Evolutionary conservation across 106 monocot genomes (phyloP).

Genomic region (Allium cepa): DNA sequence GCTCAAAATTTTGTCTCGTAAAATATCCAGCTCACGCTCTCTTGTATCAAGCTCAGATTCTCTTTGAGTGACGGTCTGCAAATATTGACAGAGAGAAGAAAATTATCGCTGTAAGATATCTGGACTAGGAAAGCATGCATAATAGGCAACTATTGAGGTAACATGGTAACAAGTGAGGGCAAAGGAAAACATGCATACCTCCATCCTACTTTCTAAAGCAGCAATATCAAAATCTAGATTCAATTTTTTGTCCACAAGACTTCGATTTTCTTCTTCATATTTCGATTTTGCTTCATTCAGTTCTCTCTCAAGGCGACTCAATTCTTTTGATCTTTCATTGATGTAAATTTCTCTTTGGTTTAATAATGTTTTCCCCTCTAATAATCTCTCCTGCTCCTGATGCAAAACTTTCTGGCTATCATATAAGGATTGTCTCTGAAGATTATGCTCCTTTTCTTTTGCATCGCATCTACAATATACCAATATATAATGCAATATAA

Average conservation of each 20-base stretch:
- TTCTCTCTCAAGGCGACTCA: constrained; percentile 43
- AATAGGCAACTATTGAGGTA: not conserved
- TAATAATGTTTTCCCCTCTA: constrained; percentile 42
- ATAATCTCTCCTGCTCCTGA: constrained; percentile 58
- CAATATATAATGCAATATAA: no score
- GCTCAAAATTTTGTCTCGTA: constrained; percentile 65
- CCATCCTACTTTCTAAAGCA: constrained; percentile 50
- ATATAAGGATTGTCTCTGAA: constrained; percentile 52
- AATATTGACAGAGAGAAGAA: not conserved
- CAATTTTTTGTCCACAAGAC: constrained; percentile 35
- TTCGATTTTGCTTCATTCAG: constrained; percentile 35
- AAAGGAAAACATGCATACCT: constrained; percentile 31
- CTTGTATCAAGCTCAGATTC: constrained; percentile 59
- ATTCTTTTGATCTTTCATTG: constrained; percentile 35
- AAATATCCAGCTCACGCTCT: constrained; percentile 61
- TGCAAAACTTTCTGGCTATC: constrained; percentile 68
- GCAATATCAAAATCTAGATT: constrained; percentile 42
- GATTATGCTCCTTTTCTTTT: constrained; percentile 63
- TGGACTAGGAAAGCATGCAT: not conserved
- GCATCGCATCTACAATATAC: constrained; percentile 38
- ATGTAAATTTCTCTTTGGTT: constrained; percentile 71
- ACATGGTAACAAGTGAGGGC: not conserved
- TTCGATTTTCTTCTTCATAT: constrained; percentile 37
- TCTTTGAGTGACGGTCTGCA: constrained; percentile 56
- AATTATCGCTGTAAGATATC: not conserved